Evolutionary conservation across 768 basidiomycete species (phyloP).

Genomic region (Mycena kentingensis): DNA sequence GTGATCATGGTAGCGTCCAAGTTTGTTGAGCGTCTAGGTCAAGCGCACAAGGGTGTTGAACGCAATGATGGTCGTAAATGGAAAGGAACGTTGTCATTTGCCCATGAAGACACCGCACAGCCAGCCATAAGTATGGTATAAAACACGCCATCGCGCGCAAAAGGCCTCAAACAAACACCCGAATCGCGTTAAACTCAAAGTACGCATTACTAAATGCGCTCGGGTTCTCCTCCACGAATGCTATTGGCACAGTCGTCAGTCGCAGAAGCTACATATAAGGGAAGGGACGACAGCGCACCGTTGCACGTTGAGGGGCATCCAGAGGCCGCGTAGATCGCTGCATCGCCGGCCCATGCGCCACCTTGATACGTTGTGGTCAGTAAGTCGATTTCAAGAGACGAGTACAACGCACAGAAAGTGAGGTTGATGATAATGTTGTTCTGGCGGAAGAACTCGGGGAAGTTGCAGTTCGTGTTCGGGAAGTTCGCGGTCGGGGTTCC

Average conservation of each 20-base stretch:
- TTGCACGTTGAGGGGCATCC: neutral
- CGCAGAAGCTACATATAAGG: neutral
- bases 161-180: too few species aligned
- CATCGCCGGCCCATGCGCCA: neutral
- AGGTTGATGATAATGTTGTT: conserved; percentile 69
- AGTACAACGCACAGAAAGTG: conserved; percentile 37
- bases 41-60: too few species aligned
- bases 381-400: neutral
- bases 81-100: too few species aligned
- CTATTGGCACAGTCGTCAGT: neutral
- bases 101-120: too few species aligned
- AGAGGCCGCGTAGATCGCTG: neutral
- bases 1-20: too few species aligned
- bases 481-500: conserved; percentile 61
- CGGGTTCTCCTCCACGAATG: neutral
- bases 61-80: too few species aligned
- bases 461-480: conserved; percentile 60
- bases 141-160: too few species aligned
- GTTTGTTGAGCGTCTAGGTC: too few species aligned
- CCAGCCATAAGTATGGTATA: too few species aligned
- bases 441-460: conserved; percentile 53
- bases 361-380: neutral
- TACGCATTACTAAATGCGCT: neutral
- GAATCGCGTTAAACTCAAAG: conserved; percentile 1
- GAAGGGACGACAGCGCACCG: neutral